These are phyloP conservation scores for Penicillium paneum DNA, from an alignment of 2,329 filamentous ascomycete species.

Conservation along the genomic window DNA sequence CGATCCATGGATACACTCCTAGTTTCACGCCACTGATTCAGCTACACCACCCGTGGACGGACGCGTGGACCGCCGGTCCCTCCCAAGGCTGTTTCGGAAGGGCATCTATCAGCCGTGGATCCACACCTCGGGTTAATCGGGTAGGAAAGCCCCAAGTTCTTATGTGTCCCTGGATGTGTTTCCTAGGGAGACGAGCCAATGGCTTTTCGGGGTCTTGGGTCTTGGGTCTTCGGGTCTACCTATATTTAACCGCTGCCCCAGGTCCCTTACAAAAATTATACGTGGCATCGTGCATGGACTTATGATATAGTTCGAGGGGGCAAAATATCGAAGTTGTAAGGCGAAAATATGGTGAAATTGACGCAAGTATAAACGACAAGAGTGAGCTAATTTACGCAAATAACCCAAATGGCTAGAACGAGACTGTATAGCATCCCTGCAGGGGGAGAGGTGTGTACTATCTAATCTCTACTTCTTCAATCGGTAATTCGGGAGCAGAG, in stretches of 20 bases:
- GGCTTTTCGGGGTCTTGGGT: background rate
- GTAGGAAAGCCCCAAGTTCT: conserved; percentile 3
- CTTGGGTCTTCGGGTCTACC: too few species aligned
- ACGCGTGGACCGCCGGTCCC: background rate
- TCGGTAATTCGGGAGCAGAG: conserved; percentile 5
- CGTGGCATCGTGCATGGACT: background rate
- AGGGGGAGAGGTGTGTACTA: background rate
- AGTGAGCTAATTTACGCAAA: background rate
- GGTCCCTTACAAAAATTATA: background rate
- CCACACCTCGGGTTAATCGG: conserved; percentile 5
- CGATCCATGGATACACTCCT: background rate
- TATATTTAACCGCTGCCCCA: background rate
- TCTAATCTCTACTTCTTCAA: conserved; percentile 11
- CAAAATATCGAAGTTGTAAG: background rate
- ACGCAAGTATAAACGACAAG: background rate
- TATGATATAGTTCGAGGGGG: background rate
- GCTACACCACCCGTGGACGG: background rate
- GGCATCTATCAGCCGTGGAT: conserved; percentile 8
- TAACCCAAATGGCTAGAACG: background rate
- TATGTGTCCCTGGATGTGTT: background rate
- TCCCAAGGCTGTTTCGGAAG: background rate
- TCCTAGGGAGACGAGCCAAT: background rate
- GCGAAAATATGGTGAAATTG: background rate
- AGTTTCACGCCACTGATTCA: background rate
- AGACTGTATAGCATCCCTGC: background rate